Evolutionary conservation across 78 protist genomes (phyloP).

Genomic region (Dictyostelium capitatum): DNA sequence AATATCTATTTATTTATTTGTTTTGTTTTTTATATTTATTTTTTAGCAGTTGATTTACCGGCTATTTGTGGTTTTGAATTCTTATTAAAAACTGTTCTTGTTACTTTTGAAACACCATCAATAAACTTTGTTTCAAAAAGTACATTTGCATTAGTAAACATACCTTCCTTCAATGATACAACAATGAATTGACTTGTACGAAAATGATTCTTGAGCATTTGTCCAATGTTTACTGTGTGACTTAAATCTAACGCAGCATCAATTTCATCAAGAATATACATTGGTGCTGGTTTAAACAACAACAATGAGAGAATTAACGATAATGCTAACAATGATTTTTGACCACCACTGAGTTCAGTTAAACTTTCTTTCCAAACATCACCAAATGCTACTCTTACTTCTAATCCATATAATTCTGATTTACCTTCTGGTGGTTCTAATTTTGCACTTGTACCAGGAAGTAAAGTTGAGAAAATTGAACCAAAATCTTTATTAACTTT

Average conservation of each 20-base stretch:
- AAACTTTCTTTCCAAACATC: constrained; percentile 98
- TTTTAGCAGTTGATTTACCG: too few species aligned
- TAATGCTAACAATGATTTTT: constrained; percentile 98
- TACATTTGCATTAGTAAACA: constrained; percentile 97
- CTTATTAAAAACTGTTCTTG: constrained; percentile 37
- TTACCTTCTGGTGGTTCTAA: constrained; percentile 84
- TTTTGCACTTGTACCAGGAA: constrained; percentile 96
- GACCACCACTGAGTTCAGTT: constrained; percentile 99
- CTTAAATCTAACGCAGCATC: constrained; percentile 99
- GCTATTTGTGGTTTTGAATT: neutral
- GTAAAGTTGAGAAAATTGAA: constrained; percentile 93
- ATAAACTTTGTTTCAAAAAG: constrained; percentile 95
- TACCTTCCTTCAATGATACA: constrained; percentile 96
- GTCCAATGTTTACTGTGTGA: constrained; percentile 98
- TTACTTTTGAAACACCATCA: constrained; percentile 89
- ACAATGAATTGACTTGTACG: constrained; percentile 93
- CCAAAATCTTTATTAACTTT: constrained; percentile 94
- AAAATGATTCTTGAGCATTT: constrained; percentile 91
- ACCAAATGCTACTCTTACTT: constrained; percentile 96
- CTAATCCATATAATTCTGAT: constrained; percentile 73
- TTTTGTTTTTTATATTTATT: too few species aligned
- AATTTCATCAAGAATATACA: constrained; percentile 99
- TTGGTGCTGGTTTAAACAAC: constrained; percentile 99
- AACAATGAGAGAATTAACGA: constrained; percentile 98
- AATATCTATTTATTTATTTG: too few species aligned